These are phyloP conservation scores for Mallotus nudiflorus DNA, from an alignment of 345 rosid genomes.

Conservation along the genomic window DNA sequence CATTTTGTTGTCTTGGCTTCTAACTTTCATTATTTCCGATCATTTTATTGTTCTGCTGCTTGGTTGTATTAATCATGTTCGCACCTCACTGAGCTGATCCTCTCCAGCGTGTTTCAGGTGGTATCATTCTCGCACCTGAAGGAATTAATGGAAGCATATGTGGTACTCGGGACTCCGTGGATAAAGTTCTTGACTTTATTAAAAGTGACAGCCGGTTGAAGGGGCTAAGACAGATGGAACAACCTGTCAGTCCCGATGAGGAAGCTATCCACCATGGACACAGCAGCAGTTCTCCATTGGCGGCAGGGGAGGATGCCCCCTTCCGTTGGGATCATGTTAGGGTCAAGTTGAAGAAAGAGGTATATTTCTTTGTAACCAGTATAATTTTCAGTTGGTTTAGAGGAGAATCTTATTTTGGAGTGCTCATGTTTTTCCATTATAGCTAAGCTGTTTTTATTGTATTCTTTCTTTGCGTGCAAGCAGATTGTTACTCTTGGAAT, in stretches of 20 bases:
- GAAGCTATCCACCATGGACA: constrained; percentile 94
- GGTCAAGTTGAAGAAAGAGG: constrained; percentile 98
- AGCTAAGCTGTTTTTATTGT: background rate
- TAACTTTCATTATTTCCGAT: background rate
- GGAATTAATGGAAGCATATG: constrained; percentile 96
- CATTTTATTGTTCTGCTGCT: background rate
- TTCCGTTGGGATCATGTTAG: constrained; percentile 98
- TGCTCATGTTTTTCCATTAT: background rate
- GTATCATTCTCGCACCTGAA: constrained; percentile 91
- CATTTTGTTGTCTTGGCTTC: background rate
- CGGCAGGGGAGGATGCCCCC: constrained; percentile 94
- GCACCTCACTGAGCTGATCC: constrained; percentile 35
- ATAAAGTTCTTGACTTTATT: constrained; percentile 70
- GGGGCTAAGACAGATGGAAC: constrained; percentile 74
- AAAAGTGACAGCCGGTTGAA: constrained; percentile 58
- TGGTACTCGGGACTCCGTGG: constrained; percentile 74
- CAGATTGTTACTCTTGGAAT: constrained; percentile 98
- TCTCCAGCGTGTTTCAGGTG: constrained; percentile 87
- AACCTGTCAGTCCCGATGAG: constrained; percentile 90
- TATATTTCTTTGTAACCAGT: constrained; percentile 26
- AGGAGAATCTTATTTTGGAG: background rate
- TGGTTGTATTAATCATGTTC: background rate
- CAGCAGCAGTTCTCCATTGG: constrained; percentile 75
- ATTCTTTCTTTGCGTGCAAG: constrained; percentile 13
- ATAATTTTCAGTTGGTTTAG: background rate